Conservation (phyloP, 306 rosid genomes). For the Cucurbita maxima region DNA sequence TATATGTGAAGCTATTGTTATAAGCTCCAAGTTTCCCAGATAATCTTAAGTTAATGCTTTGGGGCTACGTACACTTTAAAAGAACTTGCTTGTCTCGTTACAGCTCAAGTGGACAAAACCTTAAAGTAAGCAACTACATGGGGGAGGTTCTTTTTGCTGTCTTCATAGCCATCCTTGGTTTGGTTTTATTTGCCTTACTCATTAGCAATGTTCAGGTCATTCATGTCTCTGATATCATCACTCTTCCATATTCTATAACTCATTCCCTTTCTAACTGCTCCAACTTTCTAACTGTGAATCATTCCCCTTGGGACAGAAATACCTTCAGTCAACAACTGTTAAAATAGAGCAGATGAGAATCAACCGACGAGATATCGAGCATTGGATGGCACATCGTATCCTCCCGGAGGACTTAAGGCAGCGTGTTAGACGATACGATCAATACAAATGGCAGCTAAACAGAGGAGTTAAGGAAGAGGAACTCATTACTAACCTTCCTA, state of each 20-base stretch:
- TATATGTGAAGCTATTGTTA: not conserved
- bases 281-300: not conserved
- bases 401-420: conserved; percentile 49
- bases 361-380: conserved; percentile 64
- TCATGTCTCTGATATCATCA: not conserved
- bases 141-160: conserved; percentile 55
- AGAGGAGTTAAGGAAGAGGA: conserved; percentile 74
- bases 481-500: conserved; percentile 61
- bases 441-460: conserved; percentile 89
- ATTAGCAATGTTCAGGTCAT: conserved; percentile 90
- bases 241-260: not conserved
- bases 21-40: not conserved
- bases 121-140: conserved; percentile 42
- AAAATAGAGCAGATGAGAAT: conserved; percentile 85
- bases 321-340: conserved; percentile 61
- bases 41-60: not conserved
- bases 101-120: conserved; percentile 82
- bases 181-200: conserved; percentile 63
- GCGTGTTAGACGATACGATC: conserved; percentile 62
- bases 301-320: conserved; percentile 35
- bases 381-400: conserved; percentile 92
- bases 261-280: not conserved
- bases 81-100: conserved; percentile 4
- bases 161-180: conserved; percentile 46
- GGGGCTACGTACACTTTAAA: not conserved